Conservation (phyloP, 1,139 yeast genomes). For the Debaryomycetaceae sp. region DNA sequence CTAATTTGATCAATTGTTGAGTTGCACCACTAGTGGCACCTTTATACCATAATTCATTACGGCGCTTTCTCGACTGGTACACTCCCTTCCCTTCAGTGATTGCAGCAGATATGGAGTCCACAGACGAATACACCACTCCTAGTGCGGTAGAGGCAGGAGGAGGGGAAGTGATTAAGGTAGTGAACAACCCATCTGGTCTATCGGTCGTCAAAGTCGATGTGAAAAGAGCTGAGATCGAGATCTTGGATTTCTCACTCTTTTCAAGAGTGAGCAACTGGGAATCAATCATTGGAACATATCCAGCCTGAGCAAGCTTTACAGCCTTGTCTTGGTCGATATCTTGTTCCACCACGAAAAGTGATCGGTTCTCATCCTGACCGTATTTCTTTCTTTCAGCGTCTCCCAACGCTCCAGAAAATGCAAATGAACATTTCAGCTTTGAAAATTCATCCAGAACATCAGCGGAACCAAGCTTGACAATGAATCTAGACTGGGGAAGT, state of each 20-base stretch:
- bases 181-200: conserved; percentile 78
- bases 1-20: conserved; percentile 64
- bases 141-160: conserved; percentile 53
- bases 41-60: conserved; percentile 86
- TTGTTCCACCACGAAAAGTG: conserved; percentile 30
- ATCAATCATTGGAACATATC: conserved; percentile 49
- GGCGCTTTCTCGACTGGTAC: conserved; percentile 84
- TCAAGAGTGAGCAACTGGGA: conserved; percentile 42
- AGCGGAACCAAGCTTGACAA: conserved; percentile 28
- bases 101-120: conserved; percentile 77
- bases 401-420: conserved; percentile 14
- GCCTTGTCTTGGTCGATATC: conserved; percentile 24
- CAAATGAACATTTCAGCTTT: conserved; percentile 20
- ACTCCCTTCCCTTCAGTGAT: conserved; percentile 83
- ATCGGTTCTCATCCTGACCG: conserved; percentile 38
- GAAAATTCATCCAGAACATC: conserved; percentile 11
- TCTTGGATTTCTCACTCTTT: conserved; percentile 22
- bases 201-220: conserved; percentile 68
- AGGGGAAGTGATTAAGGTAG: conserved; percentile 79
- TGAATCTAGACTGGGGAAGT: conserved; percentile 59
- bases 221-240: conserved; percentile 52
- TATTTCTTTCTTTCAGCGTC: conserved; percentile 17
- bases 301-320: conserved; percentile 25
- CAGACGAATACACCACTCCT: conserved; percentile 89
- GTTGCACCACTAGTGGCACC: conserved; percentile 96